Evolutionary conservation across 2,329 filamentous ascomycete species (phyloP).

Genomic region (Exophiala spinifera): DNA sequence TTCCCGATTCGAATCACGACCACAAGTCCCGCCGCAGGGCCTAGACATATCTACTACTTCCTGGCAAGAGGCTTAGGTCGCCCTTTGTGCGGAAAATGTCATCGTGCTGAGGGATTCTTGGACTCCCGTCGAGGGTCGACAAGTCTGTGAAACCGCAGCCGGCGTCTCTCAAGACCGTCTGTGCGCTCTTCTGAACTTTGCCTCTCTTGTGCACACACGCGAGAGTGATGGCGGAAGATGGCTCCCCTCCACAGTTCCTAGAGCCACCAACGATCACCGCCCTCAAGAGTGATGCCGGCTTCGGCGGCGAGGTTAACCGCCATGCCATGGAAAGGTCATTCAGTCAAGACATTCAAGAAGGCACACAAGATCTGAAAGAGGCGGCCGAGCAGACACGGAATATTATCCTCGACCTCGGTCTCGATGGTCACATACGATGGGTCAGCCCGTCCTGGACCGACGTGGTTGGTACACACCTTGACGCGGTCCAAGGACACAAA

Average conservation of each 20-base stretch:
- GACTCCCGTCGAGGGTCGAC: slow-evolving; percentile 23
- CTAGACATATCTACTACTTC: neutral
- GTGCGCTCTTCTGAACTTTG: neutral
- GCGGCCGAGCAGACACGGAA: slow-evolving; percentile 96
- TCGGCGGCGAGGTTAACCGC: slow-evolving; percentile 23
- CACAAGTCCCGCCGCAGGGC: too few species aligned
- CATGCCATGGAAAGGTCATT: slow-evolving; percentile 59
- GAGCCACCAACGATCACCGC: slow-evolving; percentile 45
- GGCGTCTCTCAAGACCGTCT: slow-evolving; percentile 4
- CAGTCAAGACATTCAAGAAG: slow-evolving; percentile 87
- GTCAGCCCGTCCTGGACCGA: slow-evolving; percentile 95
- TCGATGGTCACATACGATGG: slow-evolving; percentile 89
- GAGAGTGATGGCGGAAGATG: slow-evolving; percentile 42
- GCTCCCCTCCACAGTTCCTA: slow-evolving; percentile 38
- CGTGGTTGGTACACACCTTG: slow-evolving; percentile 75
- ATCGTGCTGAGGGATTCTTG: slow-evolving; percentile 21
- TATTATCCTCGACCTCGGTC: slow-evolving; percentile 88
- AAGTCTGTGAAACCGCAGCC: slow-evolving; percentile 19
- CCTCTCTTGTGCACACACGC: neutral
- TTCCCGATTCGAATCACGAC: neutral
- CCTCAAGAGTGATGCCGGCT: slow-evolving; percentile 43
- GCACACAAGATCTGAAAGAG: slow-evolving; percentile 89
- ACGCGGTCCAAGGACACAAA: slow-evolving; percentile 69
- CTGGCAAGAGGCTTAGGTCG: slow-evolving; percentile 3
- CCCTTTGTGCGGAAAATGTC: slow-evolving; percentile 18